Base-by-base conservation (phyloP, 2,329 filamentous ascomycete species). In the Penicillium rolfsii region DNA sequence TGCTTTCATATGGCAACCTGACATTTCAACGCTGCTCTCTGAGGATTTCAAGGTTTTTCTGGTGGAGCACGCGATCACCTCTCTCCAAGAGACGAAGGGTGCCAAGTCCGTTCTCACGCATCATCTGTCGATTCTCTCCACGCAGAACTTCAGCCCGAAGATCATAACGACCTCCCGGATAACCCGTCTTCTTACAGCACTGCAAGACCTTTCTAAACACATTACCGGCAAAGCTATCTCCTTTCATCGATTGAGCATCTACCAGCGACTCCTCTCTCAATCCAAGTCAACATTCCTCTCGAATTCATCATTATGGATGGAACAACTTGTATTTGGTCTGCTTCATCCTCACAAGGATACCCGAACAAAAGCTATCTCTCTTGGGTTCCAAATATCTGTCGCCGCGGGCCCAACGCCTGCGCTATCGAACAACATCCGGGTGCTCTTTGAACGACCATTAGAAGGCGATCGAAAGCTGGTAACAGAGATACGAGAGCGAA, bases 21-120 rank as follows among this genome's bases (percentile, higher is more conserved):
- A 87, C n/a, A 86, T 94, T 53, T 86, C 88, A 5, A 84, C 86
- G 1, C 84, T 86, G 16, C 82, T 98, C 45, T 84, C 90, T 12
- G 87, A 88, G 57, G 92, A 97, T 30, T 96, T 97, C 73, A 88
- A 87, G 56, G 76, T 86, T 16, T 95, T 91, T 73, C 83, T 97
- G 56, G 79, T 97, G 41, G 93, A 98, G 59, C 88, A 93, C 65
- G 88, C 89, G 55, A 91, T 96, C 62, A 84, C 85, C 52, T 86
- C 86, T 9, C 87, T 97, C 55, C 85, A 91, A 68, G 88, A 94
- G 62, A 74, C 82, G 3, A 80, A 83, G 4, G 80, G 86, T 16
- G 86, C 93, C 0, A 98, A 98, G 70, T 88, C 91, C 16, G 81
- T 96, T 9, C 82, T 90, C 33, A 90, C 90, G 38, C 88, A 91